These are phyloP conservation scores for Climacium dendroides DNA, from an alignment of 225 moss, liverwort and hornwort species.

Conservation along the genomic window DNA sequence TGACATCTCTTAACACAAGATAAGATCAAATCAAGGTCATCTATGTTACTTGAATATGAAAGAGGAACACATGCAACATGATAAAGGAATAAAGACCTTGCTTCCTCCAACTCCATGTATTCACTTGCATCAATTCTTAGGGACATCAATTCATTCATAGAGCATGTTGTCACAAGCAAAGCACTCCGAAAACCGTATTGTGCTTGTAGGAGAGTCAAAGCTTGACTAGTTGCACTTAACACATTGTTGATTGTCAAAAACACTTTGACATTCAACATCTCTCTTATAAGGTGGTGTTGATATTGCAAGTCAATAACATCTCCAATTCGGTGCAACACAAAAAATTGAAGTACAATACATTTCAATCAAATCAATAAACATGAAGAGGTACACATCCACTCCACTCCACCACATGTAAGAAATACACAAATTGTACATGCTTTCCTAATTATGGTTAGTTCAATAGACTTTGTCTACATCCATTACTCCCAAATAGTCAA, in stretches of 20 bases:
- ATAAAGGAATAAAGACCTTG: background rate
- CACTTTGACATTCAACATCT: background rate
- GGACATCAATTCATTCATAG: background rate
- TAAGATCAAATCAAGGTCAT: background rate
- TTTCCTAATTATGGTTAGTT: background rate
- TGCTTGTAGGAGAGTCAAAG: background rate
- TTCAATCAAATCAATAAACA: background rate
- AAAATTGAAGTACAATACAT: fast-evolving
- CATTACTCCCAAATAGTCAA: background rate
- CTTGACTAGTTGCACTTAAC: background rate
- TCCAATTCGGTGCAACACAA: background rate
- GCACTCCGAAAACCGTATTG: background rate
- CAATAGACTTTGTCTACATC: background rate
- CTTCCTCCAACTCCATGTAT: background rate
- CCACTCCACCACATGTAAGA: fast-evolving
- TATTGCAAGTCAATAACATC: background rate
- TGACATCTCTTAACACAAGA: background rate
- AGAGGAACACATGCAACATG: background rate
- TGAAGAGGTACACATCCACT: too few relatives aligned
- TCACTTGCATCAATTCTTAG: background rate
- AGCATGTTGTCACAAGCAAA: background rate
- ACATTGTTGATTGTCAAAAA: conserved; percentile 4
- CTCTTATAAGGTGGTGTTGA: background rate
- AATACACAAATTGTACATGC: fast-evolving
- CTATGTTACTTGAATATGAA: fast-evolving